Evolutionary conservation across 495 filamentous ascomycete species (phyloP).

Genomic region (Penicillium taxi): DNA sequence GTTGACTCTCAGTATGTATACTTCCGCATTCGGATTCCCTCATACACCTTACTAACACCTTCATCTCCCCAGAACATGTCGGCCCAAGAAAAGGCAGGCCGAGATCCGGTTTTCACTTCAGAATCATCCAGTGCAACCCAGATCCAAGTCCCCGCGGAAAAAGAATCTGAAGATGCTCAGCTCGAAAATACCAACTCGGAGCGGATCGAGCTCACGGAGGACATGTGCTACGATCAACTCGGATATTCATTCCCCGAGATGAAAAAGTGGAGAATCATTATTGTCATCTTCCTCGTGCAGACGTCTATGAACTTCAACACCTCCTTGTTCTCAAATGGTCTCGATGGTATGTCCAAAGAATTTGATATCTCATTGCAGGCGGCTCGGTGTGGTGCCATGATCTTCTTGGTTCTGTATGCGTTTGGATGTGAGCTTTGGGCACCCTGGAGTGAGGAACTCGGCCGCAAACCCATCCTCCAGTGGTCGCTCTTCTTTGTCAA

Average conservation of each 20-base stretch:
- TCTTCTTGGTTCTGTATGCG: constrained; percentile 66
- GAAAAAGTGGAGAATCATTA: constrained; percentile 56
- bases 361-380: constrained; percentile 57
- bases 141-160: constrained; percentile 17
- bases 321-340: constrained; percentile 61
- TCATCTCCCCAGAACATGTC: too few relatives aligned
- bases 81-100: constrained; percentile 12
- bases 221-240: constrained; percentile 50
- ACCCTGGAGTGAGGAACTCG: constrained; percentile 73
- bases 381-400: constrained; percentile 58
- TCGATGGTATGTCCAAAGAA: constrained; percentile 52
- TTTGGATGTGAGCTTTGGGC: constrained; percentile 83
- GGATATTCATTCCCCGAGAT: constrained; percentile 44
- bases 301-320: constrained; percentile 84
- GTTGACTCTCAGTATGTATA: too few relatives aligned
- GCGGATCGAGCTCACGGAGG: constrained; percentile 44
- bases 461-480: constrained; percentile 65
- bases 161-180: constrained; percentile 15
- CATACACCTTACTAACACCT: not conserved
- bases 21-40: constrained; percentile 4
- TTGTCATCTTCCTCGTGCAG: constrained; percentile 57
- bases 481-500: constrained; percentile 64
- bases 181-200: constrained; percentile 22
- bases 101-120: constrained; percentile 26
- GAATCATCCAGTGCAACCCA: constrained; percentile 33